phyloP scores from a whole-genome alignment of 2,329 filamentous ascomycete genomes.

The Elsinoe ampelina region DNA sequence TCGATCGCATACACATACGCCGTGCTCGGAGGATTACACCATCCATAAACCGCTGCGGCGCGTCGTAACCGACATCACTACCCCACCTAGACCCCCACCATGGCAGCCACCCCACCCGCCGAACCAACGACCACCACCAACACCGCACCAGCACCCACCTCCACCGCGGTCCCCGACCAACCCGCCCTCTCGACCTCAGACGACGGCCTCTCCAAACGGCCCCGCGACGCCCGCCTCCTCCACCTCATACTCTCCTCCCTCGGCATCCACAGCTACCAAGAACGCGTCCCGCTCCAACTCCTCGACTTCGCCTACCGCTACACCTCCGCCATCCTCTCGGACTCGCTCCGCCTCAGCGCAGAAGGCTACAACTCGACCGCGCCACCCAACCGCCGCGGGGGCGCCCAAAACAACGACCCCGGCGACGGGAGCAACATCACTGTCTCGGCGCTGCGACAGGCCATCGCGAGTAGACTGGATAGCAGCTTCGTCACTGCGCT shows the following conservation, averaged over 20 bases:
- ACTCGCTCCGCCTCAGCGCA: conserved; percentile 58
- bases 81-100: conserved; percentile 9
- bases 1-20: not conserved
- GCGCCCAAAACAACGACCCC: conserved; percentile 24
- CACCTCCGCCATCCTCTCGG: conserved; percentile 60
- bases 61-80: not conserved
- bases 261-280: conserved; percentile 70
- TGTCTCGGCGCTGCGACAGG: conserved; percentile 60
- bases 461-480: conserved; percentile 57
- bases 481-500: conserved; percentile 58
- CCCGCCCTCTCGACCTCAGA: conserved; percentile 28
- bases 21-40: not conserved
- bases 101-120: conserved; percentile 17
- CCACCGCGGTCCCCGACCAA: conserved; percentile 20
- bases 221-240: conserved; percentile 69
- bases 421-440: conserved; percentile 46
- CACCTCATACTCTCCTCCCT: conserved; percentile 71
- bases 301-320: conserved; percentile 83
- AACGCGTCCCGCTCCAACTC: conserved; percentile 71
- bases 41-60: not conserved
- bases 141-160: conserved; percentile 11
- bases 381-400: conserved; percentile 15
- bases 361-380: conserved; percentile 51
- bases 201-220: conserved; percentile 42
- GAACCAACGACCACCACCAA: conserved; percentile 15